Conservation (phyloP, 768 basidiomycete species). For the Crucibulum laeve region DNA sequence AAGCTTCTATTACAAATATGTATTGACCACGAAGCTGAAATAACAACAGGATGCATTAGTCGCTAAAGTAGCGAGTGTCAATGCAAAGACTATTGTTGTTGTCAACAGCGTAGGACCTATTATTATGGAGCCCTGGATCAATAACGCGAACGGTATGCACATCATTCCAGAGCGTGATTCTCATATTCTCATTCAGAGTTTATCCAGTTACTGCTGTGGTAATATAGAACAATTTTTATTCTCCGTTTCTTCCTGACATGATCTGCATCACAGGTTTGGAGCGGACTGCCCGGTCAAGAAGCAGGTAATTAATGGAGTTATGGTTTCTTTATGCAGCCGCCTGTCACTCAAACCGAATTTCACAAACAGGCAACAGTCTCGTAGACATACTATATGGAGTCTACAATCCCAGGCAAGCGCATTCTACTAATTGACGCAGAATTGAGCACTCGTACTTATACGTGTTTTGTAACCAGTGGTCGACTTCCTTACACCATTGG, state of each 20-base stretch:
- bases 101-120: conserved; percentile 64
- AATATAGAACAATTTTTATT: conserved; percentile 5
- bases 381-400: conserved; percentile 56
- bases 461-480: conserved; percentile 21
- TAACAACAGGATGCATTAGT: conserved; percentile 38
- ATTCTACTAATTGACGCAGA: not conserved
- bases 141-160: conserved; percentile 45
- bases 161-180: not conserved
- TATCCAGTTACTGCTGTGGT: conserved; percentile 32
- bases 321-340: too few relatives aligned
- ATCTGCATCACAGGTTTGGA: conserved; percentile 41
- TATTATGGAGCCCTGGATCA: conserved; percentile 53
- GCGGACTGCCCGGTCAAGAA: conserved; percentile 60
- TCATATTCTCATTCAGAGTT: not conserved
- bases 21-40: conserved; percentile 21
- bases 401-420: conserved; percentile 50
- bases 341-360: too few relatives aligned
- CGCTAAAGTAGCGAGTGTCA: conserved; percentile 46
- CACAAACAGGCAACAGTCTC: conserved; percentile 45
- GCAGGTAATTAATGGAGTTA: conserved; percentile 32
- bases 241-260: not conserved
- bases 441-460: not conserved
- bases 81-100: conserved; percentile 60
- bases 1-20: conserved; percentile 28
- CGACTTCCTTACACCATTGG: conserved; percentile 51